Percentiles rank a stretch among this genome's conserved stretches.
These are phyloP conservation scores for Ophiostoma populinum DNA, from an alignment of 2,329 filamentous ascomycete genomes.

Conservation along the genomic window DNA sequence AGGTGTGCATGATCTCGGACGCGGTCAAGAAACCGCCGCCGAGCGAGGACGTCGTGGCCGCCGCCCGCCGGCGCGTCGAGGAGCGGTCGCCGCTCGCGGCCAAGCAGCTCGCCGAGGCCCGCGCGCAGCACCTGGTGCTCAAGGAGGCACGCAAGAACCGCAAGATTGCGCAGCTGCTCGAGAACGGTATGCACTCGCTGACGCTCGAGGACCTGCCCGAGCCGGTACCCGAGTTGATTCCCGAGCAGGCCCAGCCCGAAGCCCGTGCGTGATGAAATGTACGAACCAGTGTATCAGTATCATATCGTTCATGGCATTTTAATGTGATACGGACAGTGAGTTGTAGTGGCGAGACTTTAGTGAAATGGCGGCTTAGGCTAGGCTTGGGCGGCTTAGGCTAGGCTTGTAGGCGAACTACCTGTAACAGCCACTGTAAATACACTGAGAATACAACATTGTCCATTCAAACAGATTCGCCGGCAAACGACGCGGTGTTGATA, in stretches of 20 bases:
- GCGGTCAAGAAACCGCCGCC: constrained; percentile 64
- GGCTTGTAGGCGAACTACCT: no score
- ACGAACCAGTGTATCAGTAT: no score
- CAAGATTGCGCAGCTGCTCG: constrained; percentile 20
- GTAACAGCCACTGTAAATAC: no score
- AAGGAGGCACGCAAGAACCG: constrained; percentile 30
- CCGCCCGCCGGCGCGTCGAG: constrained; percentile 24
- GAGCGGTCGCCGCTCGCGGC: constrained; percentile 31
- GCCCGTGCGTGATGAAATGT: not conserved
- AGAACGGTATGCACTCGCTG: constrained; percentile 2
- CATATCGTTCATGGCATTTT: no score
- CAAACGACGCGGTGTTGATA: no score
- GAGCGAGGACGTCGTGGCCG: constrained; percentile 29
- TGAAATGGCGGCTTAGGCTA: no score
- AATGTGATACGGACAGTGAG: no score
- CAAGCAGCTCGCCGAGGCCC: constrained; percentile 28
- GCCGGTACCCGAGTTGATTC: not conserved
- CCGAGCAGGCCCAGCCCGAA: not conserved
- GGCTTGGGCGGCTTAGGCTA: no score
- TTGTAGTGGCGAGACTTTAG: no score
- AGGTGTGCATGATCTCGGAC: constrained; percentile 72
- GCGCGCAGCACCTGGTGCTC: constrained; percentile 33
- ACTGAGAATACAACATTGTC: no score
- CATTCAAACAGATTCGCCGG: no score
- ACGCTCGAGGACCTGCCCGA: not conserved